Percentiles rank a stretch among this genome's conserved stretches.
Conservation (phyloP, 805 yeast species). For the Nakazawaea sp. region DNA sequence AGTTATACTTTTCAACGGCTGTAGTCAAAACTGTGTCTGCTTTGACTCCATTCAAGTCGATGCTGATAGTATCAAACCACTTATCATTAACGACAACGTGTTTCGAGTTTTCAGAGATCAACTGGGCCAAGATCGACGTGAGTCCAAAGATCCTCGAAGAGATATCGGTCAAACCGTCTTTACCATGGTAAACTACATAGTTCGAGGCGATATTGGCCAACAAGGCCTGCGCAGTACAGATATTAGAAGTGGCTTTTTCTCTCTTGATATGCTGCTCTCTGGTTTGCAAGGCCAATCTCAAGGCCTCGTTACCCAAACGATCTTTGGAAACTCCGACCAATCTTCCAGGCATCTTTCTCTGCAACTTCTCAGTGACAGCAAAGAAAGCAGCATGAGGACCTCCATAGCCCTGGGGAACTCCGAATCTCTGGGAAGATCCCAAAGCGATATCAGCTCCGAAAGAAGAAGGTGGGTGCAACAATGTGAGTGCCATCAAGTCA, state of each 20-base stretch:
- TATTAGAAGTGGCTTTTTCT: constrained; percentile 96
- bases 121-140: constrained; percentile 64
- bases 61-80: constrained; percentile 86
- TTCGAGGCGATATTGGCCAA: constrained; percentile 93
- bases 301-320: constrained; percentile 82
- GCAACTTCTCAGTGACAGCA: constrained; percentile 72
- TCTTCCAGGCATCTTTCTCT: constrained; percentile 95
- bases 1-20: constrained; percentile 58
- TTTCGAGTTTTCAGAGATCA: constrained; percentile 31
- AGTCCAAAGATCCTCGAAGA: constrained; percentile 71
- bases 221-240: constrained; percentile 96
- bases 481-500: constrained; percentile 82
- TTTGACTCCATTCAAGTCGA: constrained; percentile 41
- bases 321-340: constrained; percentile 91
- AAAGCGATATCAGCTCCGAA: constrained; percentile 91
- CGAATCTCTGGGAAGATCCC: constrained; percentile 92
- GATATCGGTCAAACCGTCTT: constrained; percentile 72
- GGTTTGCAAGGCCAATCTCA: constrained; percentile 91
- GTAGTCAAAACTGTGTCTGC: constrained; percentile 49
- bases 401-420: constrained; percentile 97
- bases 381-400: constrained; percentile 99
- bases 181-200: constrained; percentile 96
- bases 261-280: constrained; percentile 97
- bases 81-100: constrained; percentile 49
- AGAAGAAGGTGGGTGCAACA: constrained; percentile 75